Percentiles rank a stretch among this genome's conserved stretches.
phyloP scores from a whole-genome alignment of 306 rosid species.

The Boehmeria nivea region DNA sequence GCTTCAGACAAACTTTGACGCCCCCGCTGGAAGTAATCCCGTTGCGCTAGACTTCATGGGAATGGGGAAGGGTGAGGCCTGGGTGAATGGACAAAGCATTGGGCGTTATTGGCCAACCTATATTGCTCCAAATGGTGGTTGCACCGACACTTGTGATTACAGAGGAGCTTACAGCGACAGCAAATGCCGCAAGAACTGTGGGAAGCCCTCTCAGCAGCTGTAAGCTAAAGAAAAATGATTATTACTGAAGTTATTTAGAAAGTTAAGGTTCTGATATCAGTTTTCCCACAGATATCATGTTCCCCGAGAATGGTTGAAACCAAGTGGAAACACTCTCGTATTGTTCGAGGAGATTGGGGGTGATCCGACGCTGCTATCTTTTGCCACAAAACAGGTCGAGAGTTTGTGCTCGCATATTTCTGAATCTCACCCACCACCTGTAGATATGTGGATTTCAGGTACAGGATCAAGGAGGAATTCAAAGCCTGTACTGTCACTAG shows the following conservation, averaged over 20 bases:
- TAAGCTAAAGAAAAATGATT: constrained; percentile 32
- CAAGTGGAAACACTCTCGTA: constrained; percentile 59
- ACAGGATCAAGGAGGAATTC: constrained; percentile 28
- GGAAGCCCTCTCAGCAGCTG: constrained; percentile 80
- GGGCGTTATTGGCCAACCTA: constrained; percentile 87
- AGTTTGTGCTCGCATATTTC: constrained; percentile 74
- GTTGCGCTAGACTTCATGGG: constrained; percentile 87
- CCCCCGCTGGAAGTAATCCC: constrained; percentile 67
- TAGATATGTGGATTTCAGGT: constrained; percentile 58
- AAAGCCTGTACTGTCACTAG: constrained; percentile 51
- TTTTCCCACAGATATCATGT: constrained; percentile 83
- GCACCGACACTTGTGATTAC: constrained; percentile 53
- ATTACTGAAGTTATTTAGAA: constrained; percentile 6
- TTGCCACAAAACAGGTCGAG: constrained; percentile 53
- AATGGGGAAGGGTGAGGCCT: constrained; percentile 93
- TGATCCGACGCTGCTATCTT: constrained; percentile 58
- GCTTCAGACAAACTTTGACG: constrained; percentile 54
- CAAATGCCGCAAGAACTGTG: constrained; percentile 81
- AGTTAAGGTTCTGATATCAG: constrained; percentile 20
- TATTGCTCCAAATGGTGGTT: constrained; percentile 42
- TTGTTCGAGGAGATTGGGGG: constrained; percentile 85
- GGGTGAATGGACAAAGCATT: constrained; percentile 97
- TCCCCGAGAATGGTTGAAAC: constrained; percentile 69
- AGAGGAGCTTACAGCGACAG: constrained; percentile 45
- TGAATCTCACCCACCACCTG: constrained; percentile 74